Conservation (phyloP, 2,329 filamentous ascomycete species). For the Aspergillus oerlinghausenensis region DNA sequence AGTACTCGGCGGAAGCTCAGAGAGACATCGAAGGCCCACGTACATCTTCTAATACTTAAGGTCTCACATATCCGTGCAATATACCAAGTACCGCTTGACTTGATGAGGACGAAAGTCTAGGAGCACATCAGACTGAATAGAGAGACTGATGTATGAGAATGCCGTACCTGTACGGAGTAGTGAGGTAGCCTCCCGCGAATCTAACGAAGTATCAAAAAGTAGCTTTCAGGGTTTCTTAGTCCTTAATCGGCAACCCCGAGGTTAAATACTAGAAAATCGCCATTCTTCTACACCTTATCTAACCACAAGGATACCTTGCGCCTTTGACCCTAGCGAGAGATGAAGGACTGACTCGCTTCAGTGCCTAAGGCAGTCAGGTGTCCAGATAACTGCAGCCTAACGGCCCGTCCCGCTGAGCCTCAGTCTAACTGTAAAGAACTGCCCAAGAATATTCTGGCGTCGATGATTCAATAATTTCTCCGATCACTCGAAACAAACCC, state of each 20-base stretch:
- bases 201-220: background rate
- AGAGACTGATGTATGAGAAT: background rate
- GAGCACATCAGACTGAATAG: background rate
- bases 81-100: background rate
- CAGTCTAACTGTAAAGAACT: slow-evolving; percentile 19
- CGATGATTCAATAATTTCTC: slow-evolving; percentile 3
- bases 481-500: slow-evolving; percentile 14
- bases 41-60: background rate
- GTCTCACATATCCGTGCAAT: background rate
- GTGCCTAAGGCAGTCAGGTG: background rate
- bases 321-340: background rate
- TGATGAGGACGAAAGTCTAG: background rate
- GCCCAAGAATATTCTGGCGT: slow-evolving; percentile 24
- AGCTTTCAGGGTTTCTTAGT: background rate
- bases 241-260: background rate
- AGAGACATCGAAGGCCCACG: background rate
- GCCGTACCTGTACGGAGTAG: background rate
- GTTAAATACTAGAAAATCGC: background rate
- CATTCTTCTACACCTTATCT: background rate
- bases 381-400: background rate
- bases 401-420: slow-evolving; percentile 33
- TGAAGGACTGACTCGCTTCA: background rate
- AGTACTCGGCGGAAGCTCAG: background rate
- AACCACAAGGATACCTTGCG: background rate
- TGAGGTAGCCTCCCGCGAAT: background rate